These are phyloP conservation scores for Phialemonium atrogriseum DNA, from an alignment of 2,329 filamentous ascomycete genomes.

Conservation along the genomic window DNA sequence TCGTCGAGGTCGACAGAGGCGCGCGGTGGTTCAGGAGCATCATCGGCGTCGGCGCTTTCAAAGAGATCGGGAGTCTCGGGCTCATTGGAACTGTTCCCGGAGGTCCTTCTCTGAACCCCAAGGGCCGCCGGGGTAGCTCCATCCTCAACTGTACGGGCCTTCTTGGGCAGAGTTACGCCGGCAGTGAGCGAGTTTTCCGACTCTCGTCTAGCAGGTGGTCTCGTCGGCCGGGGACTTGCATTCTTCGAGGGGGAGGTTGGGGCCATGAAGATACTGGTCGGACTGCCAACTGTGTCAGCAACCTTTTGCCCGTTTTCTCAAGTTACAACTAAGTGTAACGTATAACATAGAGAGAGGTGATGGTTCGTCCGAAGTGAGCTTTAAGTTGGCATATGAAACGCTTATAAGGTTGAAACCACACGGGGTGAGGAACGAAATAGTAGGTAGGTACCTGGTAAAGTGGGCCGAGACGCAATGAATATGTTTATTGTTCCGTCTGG, in stretches of 20 bases:
- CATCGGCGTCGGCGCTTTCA: constrained; percentile 37
- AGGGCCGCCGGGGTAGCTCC: constrained; percentile 20
- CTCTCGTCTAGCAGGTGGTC: constrained; percentile 17
- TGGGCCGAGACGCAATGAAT: no score
- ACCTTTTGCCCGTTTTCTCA: no score
- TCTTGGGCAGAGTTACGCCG: constrained; percentile 24
- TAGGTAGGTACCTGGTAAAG: no score
- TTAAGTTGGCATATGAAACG: constrained; percentile 2
- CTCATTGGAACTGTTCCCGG: constrained; percentile 9
- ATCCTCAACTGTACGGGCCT: constrained; percentile 39
- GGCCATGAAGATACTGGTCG: not conserved
- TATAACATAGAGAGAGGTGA: not conserved
- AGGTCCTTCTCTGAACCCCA: no score
- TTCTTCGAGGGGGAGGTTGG: constrained; percentile 3
- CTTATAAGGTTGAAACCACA: constrained; percentile 2
- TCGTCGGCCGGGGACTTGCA: constrained; percentile 18
- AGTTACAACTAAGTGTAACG: not conserved
- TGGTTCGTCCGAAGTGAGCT: not conserved
- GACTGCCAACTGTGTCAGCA: no score
- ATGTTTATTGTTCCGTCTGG: no score
- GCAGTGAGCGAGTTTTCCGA: constrained; percentile 7
- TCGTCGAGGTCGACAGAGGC: constrained; percentile 71
- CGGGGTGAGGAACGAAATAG: no score
- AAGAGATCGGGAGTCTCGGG: constrained; percentile 36
- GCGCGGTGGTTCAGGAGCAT: constrained; percentile 36